A percentile compares a stretch with the other conserved stretches of the same genome.
Evolutionary conservation across 2,329 filamentous ascomycete species (phyloP).

Genomic region (Periglandula ipomoeae): DNA sequence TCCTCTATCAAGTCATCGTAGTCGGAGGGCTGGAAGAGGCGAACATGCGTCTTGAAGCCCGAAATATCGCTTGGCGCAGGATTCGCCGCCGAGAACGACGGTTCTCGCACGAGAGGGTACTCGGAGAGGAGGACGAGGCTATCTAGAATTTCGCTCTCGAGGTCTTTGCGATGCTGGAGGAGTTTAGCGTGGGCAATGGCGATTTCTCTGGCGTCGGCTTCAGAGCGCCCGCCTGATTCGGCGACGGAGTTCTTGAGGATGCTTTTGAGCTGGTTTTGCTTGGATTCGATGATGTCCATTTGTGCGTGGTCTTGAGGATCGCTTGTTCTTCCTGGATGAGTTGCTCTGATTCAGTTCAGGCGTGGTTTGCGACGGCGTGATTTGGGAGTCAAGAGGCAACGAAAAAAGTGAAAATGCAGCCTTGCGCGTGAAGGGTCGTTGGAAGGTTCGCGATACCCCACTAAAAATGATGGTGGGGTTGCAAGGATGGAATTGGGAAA

Average conservation of each 20-base stretch:
- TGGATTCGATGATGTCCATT: conserved; percentile 17
- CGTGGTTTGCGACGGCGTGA: too few relatives aligned
- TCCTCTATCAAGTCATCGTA: conserved; percentile 85
- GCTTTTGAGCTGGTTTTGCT: conserved; percentile 36
- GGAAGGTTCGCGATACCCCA: too few relatives aligned
- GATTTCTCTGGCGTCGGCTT: conserved; percentile 43
- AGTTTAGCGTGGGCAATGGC: conserved; percentile 76
- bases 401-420: too few relatives aligned
- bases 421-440: too few relatives aligned
- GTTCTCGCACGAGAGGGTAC: conserved; percentile 32
- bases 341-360: too few relatives aligned
- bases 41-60: conserved; percentile 57
- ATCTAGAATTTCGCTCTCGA: conserved; percentile 65
- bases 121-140: conserved; percentile 63
- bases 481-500: too few relatives aligned
- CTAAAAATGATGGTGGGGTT: too few relatives aligned
- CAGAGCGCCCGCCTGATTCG: conserved; percentile 15
- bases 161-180: conserved; percentile 72
- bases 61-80: conserved; percentile 49
- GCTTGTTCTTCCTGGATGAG: too few relatives aligned
- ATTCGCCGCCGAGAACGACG: conserved; percentile 32
- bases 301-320: too few relatives aligned
- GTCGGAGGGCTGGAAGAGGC: conserved; percentile 74
- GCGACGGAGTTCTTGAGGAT: conserved; percentile 49
- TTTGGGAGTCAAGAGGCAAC: too few relatives aligned